phyloP scores from a whole-genome alignment of 2,329 filamentous ascomycete genomes.

The Arthrobotrys iridis region DNA sequence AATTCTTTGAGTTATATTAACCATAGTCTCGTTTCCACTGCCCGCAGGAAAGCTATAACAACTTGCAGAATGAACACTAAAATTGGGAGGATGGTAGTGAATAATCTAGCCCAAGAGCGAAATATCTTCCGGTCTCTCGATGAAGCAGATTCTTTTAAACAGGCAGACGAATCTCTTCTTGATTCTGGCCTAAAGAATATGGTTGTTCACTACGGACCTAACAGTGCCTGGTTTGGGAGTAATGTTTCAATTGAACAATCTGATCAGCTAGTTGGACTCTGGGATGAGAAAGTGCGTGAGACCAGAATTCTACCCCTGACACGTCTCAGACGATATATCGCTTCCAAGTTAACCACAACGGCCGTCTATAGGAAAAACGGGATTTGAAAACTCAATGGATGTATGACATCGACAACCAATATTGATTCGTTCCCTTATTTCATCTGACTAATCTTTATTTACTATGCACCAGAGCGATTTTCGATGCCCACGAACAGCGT shows the following conservation, averaged over 20 bases:
- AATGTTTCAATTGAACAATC: conserved; percentile 4
- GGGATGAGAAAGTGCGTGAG: background rate
- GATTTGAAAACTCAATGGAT: conserved; percentile 20
- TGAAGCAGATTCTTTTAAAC: conserved; percentile 2
- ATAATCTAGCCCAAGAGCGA: background rate
- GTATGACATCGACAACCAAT: background rate
- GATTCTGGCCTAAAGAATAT: no score
- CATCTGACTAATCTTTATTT: background rate
- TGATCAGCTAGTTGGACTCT: background rate
- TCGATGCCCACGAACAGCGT: background rate
- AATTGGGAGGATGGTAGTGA: no score
- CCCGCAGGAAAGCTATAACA: background rate
- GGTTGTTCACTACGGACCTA: conserved; percentile 7
- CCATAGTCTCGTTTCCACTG: background rate
- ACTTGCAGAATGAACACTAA: no score
- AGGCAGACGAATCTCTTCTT: background rate
- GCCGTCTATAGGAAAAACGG: background rate
- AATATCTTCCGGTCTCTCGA: conserved; percentile 14
- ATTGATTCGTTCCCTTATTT: background rate
- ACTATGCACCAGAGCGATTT: conserved; percentile 6
- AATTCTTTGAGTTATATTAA: background rate
- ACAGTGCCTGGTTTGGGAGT: conserved; percentile 18
- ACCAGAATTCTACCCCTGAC: background rate
- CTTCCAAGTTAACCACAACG: background rate
- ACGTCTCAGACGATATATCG: background rate